These are phyloP conservation scores for Cutaneotrichosporon cutaneum DNA, from an alignment of 1,284 basidiomycete genomes.

Conservation along the genomic window DNA sequence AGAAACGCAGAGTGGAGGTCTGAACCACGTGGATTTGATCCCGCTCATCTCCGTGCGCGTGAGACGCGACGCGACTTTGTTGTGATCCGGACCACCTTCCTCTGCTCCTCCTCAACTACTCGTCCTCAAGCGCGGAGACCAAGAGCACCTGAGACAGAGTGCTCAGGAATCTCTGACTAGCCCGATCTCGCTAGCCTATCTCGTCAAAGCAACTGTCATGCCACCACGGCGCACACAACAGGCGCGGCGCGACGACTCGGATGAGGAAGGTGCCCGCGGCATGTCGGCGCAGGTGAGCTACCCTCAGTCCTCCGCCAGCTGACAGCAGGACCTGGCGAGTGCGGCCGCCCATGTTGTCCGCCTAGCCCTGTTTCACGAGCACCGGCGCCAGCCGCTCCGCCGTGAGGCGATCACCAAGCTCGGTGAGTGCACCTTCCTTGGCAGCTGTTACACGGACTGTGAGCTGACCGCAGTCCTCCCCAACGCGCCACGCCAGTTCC, in stretches of 20 bases:
- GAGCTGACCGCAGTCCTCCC: slow-evolving; percentile 32
- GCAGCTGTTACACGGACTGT: neutral
- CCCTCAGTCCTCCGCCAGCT: neutral
- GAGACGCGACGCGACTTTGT: slow-evolving; percentile 8
- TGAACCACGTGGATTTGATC: slow-evolving; percentile 9
- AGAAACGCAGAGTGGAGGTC: neutral
- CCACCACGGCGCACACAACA: neutral
- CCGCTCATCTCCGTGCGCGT: neutral
- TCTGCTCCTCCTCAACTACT: neutral
- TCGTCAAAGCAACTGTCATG: neutral
- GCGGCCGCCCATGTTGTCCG: slow-evolving; percentile 41
- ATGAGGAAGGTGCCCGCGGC: neutral
- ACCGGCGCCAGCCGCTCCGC: slow-evolving; percentile 36
- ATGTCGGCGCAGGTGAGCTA: slow-evolving; percentile 4
- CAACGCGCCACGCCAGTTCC: slow-evolving; percentile 30
- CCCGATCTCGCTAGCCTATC: neutral
- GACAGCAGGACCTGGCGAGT: slow-evolving; percentile 34
- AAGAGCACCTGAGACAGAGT: neutral
- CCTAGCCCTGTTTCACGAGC: slow-evolving; percentile 47
- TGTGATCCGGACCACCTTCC: neutral
- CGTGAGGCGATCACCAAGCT: slow-evolving; percentile 37
- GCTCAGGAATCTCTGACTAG: neutral
- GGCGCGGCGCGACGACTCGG: neutral
- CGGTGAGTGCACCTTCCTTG: slow-evolving; percentile 27
- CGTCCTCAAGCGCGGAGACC: neutral